A percentile compares a stretch with the other conserved stretches of the same genome.
phyloP scores from a whole-genome alignment of 371 early-diverging fungal species.

The Actinomortierella wolfii region DNA sequence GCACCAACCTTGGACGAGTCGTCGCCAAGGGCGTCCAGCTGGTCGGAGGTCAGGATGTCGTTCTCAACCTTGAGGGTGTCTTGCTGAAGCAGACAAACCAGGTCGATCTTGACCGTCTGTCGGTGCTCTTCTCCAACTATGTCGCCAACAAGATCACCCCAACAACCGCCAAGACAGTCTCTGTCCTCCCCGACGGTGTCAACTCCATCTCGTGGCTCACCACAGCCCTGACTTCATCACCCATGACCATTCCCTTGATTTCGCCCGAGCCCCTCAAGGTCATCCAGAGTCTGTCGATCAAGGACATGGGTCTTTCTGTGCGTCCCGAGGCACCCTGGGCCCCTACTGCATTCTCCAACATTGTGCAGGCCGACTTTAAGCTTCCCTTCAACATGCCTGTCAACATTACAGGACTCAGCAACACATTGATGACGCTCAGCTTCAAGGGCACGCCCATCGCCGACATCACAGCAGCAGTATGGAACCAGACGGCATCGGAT shows the following conservation, averaged over 20 bases:
- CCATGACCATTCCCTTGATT: constrained; percentile 53
- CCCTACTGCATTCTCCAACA: constrained; percentile 53
- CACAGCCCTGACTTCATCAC: constrained; percentile 54
- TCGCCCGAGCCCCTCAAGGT: constrained; percentile 49
- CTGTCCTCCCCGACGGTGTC: constrained; percentile 60
- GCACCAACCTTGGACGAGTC: constrained; percentile 57
- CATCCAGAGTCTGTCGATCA: constrained; percentile 55
- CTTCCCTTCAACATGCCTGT: constrained; percentile 64
- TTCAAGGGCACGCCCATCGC: constrained; percentile 54
- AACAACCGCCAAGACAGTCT: constrained; percentile 59
- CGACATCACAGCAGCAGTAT: constrained; percentile 46
- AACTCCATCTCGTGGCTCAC: constrained; percentile 59
- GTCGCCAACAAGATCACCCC: constrained; percentile 53
- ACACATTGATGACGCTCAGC: constrained; percentile 57
- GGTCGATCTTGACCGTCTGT: constrained; percentile 49
- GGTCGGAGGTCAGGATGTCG: constrained; percentile 52
- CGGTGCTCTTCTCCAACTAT: constrained; percentile 59
- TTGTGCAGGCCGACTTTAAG: constrained; percentile 57
- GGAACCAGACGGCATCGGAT: constrained; percentile 50
- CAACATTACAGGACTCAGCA: constrained; percentile 56
- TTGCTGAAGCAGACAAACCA: constrained; percentile 52
- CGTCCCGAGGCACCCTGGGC: constrained; percentile 51
- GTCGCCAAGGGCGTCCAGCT: constrained; percentile 52
- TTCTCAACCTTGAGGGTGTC: constrained; percentile 55
- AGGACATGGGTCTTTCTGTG: constrained; percentile 57